Base-by-base conservation (phyloP, 306 rosid species). In the Coriaria nepalensis region DNA sequence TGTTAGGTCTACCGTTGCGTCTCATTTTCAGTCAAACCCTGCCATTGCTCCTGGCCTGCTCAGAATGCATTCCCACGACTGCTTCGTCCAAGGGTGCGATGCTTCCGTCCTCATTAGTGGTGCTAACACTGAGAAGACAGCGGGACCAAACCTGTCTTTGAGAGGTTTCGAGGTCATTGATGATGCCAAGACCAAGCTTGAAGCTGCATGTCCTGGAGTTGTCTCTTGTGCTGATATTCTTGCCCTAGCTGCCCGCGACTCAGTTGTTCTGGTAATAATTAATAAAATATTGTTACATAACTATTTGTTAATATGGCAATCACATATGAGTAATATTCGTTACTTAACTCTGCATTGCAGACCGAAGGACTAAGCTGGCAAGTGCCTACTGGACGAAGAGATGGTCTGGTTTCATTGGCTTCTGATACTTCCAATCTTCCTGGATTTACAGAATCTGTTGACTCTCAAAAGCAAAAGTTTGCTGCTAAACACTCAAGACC, bases 351-450 rank as follows among this genome's bases (percentile, higher is more conserved):
- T 20, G 29, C 29, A 12, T 29, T 53, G 38, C 35, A 53, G 59
- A 53, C 59, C 6, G 40, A 48, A 11, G 59, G 59, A 41, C 0
- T 53, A 11, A 33, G 48, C 0, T 53, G 59, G 59, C n/a, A 8
- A 32, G 59, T 53, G 40, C 59, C 59, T 9, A 53, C 59, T 0
- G 59, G 59, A 9, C 32, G 59, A 29, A 53, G 59, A n/a, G 59
- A 53, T 41, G 59, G 59, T 0, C 40, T 7, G 6, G 8, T 53
- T 41, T 53, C 59, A 11, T 8, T 53, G 40, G 48, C 48, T 2
- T 53, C 59, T 7, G 59, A 53, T 33, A 48, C 59, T 11, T 33
- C 40, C 4, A 8, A 40, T 35, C 13, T 53, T 4, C 59, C 59
- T 32, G 48, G 59, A 32, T 40, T 41, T 41, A 53, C 32, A 7